These are phyloP conservation scores for Sicyos baderoa DNA, from an alignment of 306 rosid species.

Conservation along the genomic window DNA sequence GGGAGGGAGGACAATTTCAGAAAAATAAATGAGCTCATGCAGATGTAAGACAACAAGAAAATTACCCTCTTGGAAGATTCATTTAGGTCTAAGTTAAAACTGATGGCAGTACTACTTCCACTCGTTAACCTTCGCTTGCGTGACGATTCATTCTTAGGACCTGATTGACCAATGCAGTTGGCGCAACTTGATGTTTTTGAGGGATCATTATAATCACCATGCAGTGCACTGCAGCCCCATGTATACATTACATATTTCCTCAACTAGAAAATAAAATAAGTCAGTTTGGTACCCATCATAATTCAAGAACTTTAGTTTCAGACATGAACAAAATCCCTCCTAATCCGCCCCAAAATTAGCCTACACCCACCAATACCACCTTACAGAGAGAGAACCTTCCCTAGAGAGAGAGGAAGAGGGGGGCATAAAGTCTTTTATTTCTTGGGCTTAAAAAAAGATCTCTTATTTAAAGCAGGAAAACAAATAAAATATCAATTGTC, in stretches of 20 bases:
- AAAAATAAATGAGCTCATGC: constrained; percentile 14
- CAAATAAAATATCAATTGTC: background rate
- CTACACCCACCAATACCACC: background rate
- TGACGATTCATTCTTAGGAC: constrained; percentile 35
- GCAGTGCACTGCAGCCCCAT: constrained; percentile 47
- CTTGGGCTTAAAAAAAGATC: background rate
- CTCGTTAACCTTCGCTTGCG: constrained; percentile 39
- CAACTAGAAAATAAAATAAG: constrained; percentile 42
- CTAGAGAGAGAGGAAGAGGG: too few species aligned
- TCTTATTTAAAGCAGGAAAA: background rate
- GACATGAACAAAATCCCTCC: background rate
- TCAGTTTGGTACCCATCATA: constrained; percentile 14
- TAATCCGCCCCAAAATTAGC: background rate
- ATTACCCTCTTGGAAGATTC: constrained; percentile 44
- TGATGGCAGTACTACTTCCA: constrained; percentile 31
- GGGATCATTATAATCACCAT: constrained; percentile 25
- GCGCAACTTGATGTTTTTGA: constrained; percentile 36
- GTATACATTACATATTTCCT: constrained; percentile 92
- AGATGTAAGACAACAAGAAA: constrained; percentile 15
- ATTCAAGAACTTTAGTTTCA: background rate
- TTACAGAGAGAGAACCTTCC: background rate
- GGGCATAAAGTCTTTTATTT: background rate
- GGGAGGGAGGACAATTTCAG: background rate
- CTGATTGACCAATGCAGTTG: constrained; percentile 35
- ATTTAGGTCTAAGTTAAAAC: constrained; percentile 34